Evolutionary conservation across 2,329 filamentous ascomycete species (phyloP).

Genomic region (Ophiosphaerella korrae): DNA sequence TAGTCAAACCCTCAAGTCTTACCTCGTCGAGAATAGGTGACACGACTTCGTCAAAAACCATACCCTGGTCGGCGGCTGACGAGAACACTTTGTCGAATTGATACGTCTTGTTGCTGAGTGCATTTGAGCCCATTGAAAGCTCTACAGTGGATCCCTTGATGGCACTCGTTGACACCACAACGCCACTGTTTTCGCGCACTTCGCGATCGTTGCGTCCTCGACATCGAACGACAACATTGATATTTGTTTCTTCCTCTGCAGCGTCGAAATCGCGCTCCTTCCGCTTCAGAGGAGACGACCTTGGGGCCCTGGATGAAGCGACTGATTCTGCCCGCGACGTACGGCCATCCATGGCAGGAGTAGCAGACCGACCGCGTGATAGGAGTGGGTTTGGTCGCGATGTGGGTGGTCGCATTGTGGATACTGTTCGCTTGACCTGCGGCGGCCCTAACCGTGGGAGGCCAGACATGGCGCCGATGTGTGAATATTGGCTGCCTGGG

Average conservation of each 20-base stretch:
- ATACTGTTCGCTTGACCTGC: constrained; percentile 52
- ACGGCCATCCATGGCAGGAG: constrained; percentile 55
- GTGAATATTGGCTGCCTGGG: constrained; percentile 11
- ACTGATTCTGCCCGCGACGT: constrained; percentile 75
- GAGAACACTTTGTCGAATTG: constrained; percentile 98
- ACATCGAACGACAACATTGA: constrained; percentile 95
- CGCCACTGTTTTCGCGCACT: constrained; percentile 90
- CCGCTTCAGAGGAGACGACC: constrained; percentile 69
- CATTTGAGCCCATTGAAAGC: constrained; percentile 88
- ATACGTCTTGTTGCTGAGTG: constrained; percentile 94
- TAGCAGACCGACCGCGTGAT: constrained; percentile 57
- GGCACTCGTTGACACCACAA: constrained; percentile 87
- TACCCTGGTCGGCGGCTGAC: constrained; percentile 87
- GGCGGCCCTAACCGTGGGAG: constrained; percentile 58
- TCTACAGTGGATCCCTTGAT: constrained; percentile 83
- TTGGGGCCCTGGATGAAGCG: constrained; percentile 56
- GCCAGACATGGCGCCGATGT: constrained; percentile 56
- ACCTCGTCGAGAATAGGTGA: constrained; percentile 92
- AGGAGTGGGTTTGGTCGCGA: constrained; percentile 53
- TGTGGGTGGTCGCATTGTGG: constrained; percentile 59
- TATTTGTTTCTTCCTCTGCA: constrained; percentile 85
- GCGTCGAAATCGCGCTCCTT: constrained; percentile 85
- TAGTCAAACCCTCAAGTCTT: constrained; percentile 9
- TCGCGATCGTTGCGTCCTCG: constrained; percentile 91
- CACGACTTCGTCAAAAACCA: constrained; percentile 95